Percentiles rank a stretch among this genome's conserved stretches.
phyloP scores from a whole-genome alignment of 495 filamentous ascomycete species.

The Podospora tetraspora region DNA sequence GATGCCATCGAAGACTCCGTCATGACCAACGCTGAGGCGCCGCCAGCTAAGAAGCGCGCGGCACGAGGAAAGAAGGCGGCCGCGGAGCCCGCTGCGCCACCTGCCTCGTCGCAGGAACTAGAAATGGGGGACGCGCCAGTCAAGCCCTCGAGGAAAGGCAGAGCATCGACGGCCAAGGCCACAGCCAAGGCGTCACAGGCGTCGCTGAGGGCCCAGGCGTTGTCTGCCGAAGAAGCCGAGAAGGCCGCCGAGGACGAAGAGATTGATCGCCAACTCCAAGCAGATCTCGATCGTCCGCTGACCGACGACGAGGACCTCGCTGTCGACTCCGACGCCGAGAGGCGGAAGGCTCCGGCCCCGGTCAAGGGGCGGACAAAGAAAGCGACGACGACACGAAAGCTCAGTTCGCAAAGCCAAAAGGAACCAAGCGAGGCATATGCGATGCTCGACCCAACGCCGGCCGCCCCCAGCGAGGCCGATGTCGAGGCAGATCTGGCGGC shows the following conservation, averaged over 20 bases:
- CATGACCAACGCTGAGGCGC: slow-evolving; percentile 40
- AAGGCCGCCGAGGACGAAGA: slow-evolving; percentile 55
- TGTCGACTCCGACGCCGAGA: slow-evolving; percentile 34
- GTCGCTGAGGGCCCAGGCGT: slow-evolving; percentile 39
- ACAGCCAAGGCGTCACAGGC: slow-evolving; percentile 50
- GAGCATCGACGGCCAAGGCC: slow-evolving; percentile 35
- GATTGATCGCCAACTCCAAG: slow-evolving; percentile 62
- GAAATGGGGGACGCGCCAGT: slow-evolving; percentile 33
- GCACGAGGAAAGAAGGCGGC: slow-evolving; percentile 44
- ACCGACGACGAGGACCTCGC: slow-evolving; percentile 50
- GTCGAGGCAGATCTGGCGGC: slow-evolving; percentile 41
- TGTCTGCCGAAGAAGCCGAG: slow-evolving; percentile 35
- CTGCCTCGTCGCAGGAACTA: slow-evolving; percentile 25
- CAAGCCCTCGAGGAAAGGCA: slow-evolving; percentile 30
- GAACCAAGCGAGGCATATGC: slow-evolving; percentile 29
- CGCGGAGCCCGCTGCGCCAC: slow-evolving; percentile 21
- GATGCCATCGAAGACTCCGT: slow-evolving; percentile 50
- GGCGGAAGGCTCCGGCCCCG: slow-evolving; percentile 27
- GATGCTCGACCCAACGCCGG: slow-evolving; percentile 42
- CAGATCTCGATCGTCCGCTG: slow-evolving; percentile 57
- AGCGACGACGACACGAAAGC: slow-evolving; percentile 29
- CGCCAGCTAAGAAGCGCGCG: slow-evolving; percentile 62
- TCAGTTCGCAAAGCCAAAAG: slow-evolving; percentile 32
- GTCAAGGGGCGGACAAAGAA: slow-evolving; percentile 37
- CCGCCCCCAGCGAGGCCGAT: slow-evolving; percentile 42